phyloP scores from a whole-genome alignment of 805 yeast species.

The Candida nitratophila region DNA sequence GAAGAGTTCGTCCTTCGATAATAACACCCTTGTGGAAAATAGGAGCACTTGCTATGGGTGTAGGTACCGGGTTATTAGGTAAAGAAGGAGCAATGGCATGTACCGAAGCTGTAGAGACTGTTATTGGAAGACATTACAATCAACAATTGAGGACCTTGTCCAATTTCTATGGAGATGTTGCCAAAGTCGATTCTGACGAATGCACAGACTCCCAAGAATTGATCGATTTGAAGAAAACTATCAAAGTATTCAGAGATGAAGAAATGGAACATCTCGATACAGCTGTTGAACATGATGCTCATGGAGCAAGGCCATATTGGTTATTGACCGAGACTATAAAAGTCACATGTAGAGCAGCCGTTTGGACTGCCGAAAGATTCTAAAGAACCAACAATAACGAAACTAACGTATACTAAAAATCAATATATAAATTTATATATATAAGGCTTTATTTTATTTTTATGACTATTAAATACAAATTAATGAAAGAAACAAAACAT shows the following conservation, averaged over 20 bases:
- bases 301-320: constrained; percentile 88
- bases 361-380: constrained; percentile 83
- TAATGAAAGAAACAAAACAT: not conserved
- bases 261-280: constrained; percentile 94
- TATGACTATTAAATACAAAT: not conserved
- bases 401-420: not conserved
- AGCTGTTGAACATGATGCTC: constrained; percentile 87
- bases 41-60: constrained; percentile 85
- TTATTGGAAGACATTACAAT: constrained; percentile 93
- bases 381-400: constrained; percentile 21
- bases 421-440: not conserved
- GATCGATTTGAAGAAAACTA: constrained; percentile 46
- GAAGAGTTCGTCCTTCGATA: constrained; percentile 85
- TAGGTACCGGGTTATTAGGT: constrained; percentile 76
- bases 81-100: constrained; percentile 99
- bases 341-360: constrained; percentile 76
- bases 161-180: constrained; percentile 51
- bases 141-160: constrained; percentile 74
- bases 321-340: constrained; percentile 84
- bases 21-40: constrained; percentile 90
- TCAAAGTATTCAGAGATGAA: constrained; percentile 81
- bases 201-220: constrained; percentile 46
- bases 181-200: constrained; percentile 22
- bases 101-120: constrained; percentile 97
- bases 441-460: no score